Evolutionary conservation across 768 basidiomycete species (phyloP), one percentile per base, ranked within the genome.

Genomic region (Leccinellum rugosiceps): DNA sequence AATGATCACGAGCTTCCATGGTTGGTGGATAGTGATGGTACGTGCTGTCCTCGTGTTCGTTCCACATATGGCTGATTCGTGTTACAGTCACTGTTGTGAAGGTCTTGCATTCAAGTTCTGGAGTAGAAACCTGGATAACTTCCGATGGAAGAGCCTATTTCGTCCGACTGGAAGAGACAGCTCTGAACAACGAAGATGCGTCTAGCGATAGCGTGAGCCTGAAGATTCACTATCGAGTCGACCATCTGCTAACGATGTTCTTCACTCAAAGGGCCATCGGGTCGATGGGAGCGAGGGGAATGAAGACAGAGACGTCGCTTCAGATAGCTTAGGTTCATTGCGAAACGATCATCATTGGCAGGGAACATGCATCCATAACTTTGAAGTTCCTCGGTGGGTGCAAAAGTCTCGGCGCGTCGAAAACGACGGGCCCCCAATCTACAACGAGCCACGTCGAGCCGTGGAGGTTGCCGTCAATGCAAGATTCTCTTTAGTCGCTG

Each of bases 111-210:
- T 83, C 83, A 41, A 66, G 74, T 4, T 81, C 83, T 23, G 83
- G 83, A 23, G 81, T 84, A 13, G 92, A 93, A 71, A 84, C 84
- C 0, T 94, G 92, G 92, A 81, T 91, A 48, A 90, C 91, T 2
- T 90, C 89, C 6, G 92, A 94, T 59, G 92, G 92, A 38, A 75
- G 90, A 65, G 89, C 81, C 10, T 94, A 94, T 67, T 82, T 92
- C 60, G 90, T 90, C 7, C 83, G 83, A 56, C 74, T 92, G 23
- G 76, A 76, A 50, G 83, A 34, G 6, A 49, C 50, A 11, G 46
- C 55, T 48, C 35, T 23, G n/a, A 54, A 53, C 3, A 48, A 52
- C 6, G 84, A 83, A 13, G 86, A 80, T 2, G 85, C 77, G 4
- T 83, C 81, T 2, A 76, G 75, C 9, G 83, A 81, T 10, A 77